These are phyloP conservation scores for Candida maltosa DNA, from an alignment of 805 yeast species.

Conservation along the genomic window DNA sequence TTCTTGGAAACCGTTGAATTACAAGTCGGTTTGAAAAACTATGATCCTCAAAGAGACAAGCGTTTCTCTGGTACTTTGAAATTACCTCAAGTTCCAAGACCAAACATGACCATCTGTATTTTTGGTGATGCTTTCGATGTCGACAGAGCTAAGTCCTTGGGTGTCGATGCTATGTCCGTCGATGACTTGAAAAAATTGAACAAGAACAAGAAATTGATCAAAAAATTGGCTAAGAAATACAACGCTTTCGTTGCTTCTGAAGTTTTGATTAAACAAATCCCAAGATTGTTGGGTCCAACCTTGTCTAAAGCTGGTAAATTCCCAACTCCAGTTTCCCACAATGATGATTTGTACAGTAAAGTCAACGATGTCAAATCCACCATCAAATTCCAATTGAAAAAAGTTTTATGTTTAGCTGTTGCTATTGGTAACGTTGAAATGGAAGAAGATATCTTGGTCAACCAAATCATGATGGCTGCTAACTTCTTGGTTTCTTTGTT, in stretches of 20 bases:
- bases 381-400: conserved; percentile 99
- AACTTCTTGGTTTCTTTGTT: conserved; percentile 98
- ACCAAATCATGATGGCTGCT: conserved; percentile 97
- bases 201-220: conserved; percentile 99
- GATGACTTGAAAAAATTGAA: conserved; percentile 99
- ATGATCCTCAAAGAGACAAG: conserved; percentile 99
- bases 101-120: conserved; percentile 99
- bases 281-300: conserved; percentile 99
- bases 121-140: conserved; percentile 99
- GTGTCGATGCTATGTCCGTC: conserved; percentile 99
- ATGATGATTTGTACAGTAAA: conserved; percentile 95
- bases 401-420: conserved; percentile 98
- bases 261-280: conserved; percentile 98
- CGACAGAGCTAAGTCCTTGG: conserved; percentile 99
- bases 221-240: conserved; percentile 99
- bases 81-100: conserved; percentile 99
- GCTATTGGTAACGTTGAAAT: conserved; percentile 99
- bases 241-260: conserved; percentile 99
- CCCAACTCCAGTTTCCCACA: conserved; percentile 99
- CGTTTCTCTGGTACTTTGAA: conserved; percentile 99
- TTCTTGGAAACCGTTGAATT: conserved; percentile 99
- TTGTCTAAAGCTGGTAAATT: conserved; percentile 99
- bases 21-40: conserved; percentile 99
- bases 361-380: conserved; percentile 97
- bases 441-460: conserved; percentile 93